Evolutionary conservation across 257 asterid species (phyloP).

Genomic region (Knoxia roxburghii): DNA sequence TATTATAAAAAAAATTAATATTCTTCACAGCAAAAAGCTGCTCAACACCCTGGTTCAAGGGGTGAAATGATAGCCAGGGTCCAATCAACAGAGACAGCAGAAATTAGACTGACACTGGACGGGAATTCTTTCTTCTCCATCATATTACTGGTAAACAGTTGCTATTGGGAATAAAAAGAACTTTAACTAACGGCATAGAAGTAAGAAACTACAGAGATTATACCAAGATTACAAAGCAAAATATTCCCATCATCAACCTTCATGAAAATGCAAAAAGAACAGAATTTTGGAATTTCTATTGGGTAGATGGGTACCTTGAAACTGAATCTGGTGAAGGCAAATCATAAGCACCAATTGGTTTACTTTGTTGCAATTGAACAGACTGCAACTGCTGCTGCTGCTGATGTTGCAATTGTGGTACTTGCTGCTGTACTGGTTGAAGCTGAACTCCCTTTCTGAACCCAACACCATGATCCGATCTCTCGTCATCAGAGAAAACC

Average conservation of each 20-base stretch:
- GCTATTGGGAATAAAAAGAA: too few relatives aligned
- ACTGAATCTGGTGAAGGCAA: constrained; percentile 83
- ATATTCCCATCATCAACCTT: neutral
- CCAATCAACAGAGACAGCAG: too few relatives aligned
- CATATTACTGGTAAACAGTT: too few relatives aligned
- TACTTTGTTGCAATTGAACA: constrained; percentile 48
- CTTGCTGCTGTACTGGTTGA: constrained; percentile 46
- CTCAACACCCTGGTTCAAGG: too few relatives aligned
- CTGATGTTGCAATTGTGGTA: constrained; percentile 39
- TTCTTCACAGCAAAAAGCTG: too few relatives aligned
- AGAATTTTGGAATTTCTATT: neutral
- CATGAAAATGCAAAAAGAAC: neutral
- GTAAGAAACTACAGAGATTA: too few relatives aligned
- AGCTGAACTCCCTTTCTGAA: constrained; percentile 36
- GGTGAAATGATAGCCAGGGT: too few relatives aligned
- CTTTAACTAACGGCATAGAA: too few relatives aligned
- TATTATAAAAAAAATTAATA: too few relatives aligned
- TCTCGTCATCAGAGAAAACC: constrained; percentile 63
- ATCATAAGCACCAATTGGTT: constrained; percentile 43
- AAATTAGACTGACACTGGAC: too few relatives aligned
- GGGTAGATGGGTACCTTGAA: constrained; percentile 52
- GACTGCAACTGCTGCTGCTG: constrained; percentile 44
- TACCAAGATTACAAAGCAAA: neutral
- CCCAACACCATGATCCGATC: constrained; percentile 67
- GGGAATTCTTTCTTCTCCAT: too few relatives aligned